These are phyloP conservation scores for Arthrobotrys sinensis DNA, from an alignment of 2,329 filamentous ascomycete species.

Conservation along the genomic window DNA sequence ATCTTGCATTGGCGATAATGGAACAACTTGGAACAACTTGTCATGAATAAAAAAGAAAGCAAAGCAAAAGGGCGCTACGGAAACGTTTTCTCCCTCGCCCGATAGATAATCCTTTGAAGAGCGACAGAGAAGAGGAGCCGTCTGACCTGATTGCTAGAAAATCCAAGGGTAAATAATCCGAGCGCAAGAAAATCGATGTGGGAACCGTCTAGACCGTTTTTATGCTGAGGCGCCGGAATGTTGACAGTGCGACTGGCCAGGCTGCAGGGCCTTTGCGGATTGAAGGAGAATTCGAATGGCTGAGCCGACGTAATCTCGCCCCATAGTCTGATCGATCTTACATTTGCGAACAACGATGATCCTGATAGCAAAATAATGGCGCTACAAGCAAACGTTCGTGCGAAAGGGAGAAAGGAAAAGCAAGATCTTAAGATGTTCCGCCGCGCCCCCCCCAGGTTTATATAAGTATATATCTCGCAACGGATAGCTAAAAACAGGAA, in stretches of 20 bases:
- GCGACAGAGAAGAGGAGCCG: not conserved
- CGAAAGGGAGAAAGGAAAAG: conserved; percentile 15
- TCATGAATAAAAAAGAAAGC: not conserved
- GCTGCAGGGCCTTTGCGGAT: conserved; percentile 37
- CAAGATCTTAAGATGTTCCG: conserved; percentile 19
- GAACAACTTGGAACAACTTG: conserved; percentile 3
- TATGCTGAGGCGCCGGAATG: conserved; percentile 36
- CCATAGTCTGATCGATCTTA: conserved; percentile 33
- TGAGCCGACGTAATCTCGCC: conserved; percentile 44
- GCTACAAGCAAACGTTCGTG: conserved; percentile 23
- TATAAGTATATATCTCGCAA: conserved; percentile 17
- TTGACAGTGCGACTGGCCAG: conserved; percentile 8
- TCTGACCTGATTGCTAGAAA: not conserved
- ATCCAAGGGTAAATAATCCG: conserved; percentile 29
- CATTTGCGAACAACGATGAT: conserved; percentile 37
- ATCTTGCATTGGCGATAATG: conserved; percentile 27
- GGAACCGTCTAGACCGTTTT: conserved; percentile 30
- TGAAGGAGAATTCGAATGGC: conserved; percentile 7
- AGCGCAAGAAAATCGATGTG: conserved; percentile 12
- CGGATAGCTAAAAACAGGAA: conserved; percentile 29
- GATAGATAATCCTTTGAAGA: conserved; percentile 21
- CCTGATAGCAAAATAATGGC: conserved; percentile 26
- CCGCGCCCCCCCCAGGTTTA: conserved; percentile 17
- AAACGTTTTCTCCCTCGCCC: conserved; percentile 31
- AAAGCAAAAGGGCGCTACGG: conserved; percentile 27